phyloP scores from a whole-genome alignment of 2,329 filamentous ascomycete species.

The Grosmannia clavigera region DNA sequence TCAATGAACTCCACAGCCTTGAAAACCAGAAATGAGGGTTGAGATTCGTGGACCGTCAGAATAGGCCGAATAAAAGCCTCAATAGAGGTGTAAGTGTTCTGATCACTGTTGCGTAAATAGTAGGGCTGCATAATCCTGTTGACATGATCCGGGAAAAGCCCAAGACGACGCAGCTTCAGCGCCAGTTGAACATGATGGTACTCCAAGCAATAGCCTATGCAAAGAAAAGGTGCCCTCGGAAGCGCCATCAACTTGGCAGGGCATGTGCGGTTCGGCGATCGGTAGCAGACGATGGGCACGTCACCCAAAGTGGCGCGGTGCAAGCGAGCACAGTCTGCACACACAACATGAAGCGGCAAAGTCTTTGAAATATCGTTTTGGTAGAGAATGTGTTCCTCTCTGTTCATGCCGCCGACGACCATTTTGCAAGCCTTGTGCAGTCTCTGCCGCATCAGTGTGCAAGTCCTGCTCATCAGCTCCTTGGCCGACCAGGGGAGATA shows the following conservation, averaged over 20 bases:
- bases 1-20: background rate
- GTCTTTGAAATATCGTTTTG: background rate
- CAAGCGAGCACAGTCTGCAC: background rate
- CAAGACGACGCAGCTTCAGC: conserved; percentile 1
- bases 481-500: background rate
- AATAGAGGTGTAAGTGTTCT: background rate
- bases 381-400: background rate
- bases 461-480: conserved; percentile 3
- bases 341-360: background rate
- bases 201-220: conserved; percentile 1
- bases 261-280: background rate
- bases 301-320: background rate
- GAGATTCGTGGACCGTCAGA: background rate
- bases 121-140: background rate
- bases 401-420: background rate
- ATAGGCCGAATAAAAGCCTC: background rate
- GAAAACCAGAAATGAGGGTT: conserved; percentile 1
- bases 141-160: background rate
- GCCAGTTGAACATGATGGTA: conserved; percentile 5
- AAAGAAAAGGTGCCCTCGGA: background rate
- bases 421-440: background rate
- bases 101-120: background rate
- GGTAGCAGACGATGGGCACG: background rate
- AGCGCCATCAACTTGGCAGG: background rate
- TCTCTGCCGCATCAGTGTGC: background rate